These are phyloP conservation scores for Euphrasia arctica DNA, from an alignment of 305 asterid genomes.

Conservation along the genomic window DNA sequence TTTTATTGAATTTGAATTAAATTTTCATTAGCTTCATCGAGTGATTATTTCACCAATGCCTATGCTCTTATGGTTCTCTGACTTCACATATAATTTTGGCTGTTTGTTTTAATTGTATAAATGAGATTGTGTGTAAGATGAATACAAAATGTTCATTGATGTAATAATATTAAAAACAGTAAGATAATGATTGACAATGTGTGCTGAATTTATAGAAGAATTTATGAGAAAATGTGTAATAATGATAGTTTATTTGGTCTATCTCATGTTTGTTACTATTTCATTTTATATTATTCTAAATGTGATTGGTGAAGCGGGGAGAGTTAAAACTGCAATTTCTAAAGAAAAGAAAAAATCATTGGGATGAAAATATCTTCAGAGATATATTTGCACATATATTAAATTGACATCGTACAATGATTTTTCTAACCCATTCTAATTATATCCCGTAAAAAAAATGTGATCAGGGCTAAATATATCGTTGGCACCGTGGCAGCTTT, in stretches of 20 bases:
- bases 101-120: too few species aligned
- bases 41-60: not conserved
- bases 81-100: too few species aligned
- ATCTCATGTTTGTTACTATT: too few species aligned
- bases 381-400: not conserved
- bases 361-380: too few species aligned
- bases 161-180: not conserved
- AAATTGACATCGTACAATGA: not conserved
- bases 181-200: not conserved
- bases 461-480: constrained; percentile 84
- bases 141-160: too few species aligned
- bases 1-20: not conserved
- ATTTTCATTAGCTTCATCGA: not conserved
- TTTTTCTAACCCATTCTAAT: constrained; percentile 16
- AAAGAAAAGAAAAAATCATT: too few species aligned
- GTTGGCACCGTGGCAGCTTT: constrained; percentile 72
- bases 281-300: too few species aligned
- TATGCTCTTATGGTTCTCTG: not conserved
- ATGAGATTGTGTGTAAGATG: too few species aligned
- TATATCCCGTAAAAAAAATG: constrained; percentile 20
- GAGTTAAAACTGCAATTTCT: too few species aligned
- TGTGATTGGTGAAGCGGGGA: too few species aligned
- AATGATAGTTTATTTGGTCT: not conserved
- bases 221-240: not conserved
- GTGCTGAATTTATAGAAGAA: not conserved